These are phyloP conservation scores for Podospora conica DNA, from an alignment of 495 filamentous ascomycete genomes.

Conservation along the genomic window DNA sequence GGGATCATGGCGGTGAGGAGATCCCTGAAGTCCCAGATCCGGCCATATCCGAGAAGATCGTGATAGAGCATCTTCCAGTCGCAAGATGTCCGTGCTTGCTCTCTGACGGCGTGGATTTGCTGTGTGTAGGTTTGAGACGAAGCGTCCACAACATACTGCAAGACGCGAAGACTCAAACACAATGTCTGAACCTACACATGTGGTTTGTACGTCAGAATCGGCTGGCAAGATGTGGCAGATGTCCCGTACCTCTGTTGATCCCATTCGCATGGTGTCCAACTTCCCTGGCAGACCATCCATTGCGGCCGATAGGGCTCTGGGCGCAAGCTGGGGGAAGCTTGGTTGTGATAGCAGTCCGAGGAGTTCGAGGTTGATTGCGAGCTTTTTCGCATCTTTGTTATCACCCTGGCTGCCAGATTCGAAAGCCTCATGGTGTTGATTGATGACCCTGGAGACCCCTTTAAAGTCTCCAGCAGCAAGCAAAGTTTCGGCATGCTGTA, in stretches of 20 bases:
- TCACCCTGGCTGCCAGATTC: neutral
- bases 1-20: slow-evolving; percentile 10
- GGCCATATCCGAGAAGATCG: slow-evolving; percentile 6
- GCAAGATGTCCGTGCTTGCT: neutral
- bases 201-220: neutral
- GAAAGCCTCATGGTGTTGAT: neutral
- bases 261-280: neutral
- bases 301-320: neutral
- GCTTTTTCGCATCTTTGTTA: slow-evolving; percentile 1
- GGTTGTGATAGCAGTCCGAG: slow-evolving; percentile 8
- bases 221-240: neutral
- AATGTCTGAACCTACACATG: slow-evolving; percentile 7
- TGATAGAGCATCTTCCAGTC: slow-evolving; percentile 15
- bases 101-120: neutral
- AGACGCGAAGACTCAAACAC: slow-evolving; percentile 5
- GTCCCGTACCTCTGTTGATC: slow-evolving; percentile 18
- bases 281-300: neutral
- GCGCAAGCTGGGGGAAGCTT: neutral
- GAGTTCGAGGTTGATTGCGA: slow-evolving; percentile 10
- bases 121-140: neutral
- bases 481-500: slow-evolving; percentile 22
- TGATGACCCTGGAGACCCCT: neutral
- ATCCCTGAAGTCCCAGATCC: slow-evolving; percentile 22
- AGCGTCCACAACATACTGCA: neutral
- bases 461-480: slow-evolving; percentile 16